These are phyloP conservation scores for Fusarium incarnatum DNA, from an alignment of 2,329 filamentous ascomycete genomes.

Conservation along the genomic window DNA sequence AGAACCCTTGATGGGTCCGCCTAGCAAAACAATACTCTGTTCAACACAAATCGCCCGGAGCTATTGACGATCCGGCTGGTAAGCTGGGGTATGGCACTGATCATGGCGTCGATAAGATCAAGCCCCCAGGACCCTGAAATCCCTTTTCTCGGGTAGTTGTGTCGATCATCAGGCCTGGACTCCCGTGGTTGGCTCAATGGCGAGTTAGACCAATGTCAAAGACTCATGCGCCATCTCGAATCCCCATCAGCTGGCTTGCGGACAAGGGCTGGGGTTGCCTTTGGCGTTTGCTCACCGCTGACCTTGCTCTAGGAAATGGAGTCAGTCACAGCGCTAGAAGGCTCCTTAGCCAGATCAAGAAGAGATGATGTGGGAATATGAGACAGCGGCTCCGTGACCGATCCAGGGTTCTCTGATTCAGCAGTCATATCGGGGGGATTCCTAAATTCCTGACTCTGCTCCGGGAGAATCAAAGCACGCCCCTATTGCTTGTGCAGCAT, in stretches of 20 bases:
- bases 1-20: background rate
- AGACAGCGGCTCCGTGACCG: slow-evolving; percentile 30
- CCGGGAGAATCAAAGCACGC: slow-evolving; percentile 25
- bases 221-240: slow-evolving; percentile 28
- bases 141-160: slow-evolving; percentile 18
- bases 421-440: slow-evolving; percentile 7
- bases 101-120: slow-evolving; percentile 34
- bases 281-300: slow-evolving; percentile 23
- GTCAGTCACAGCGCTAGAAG: slow-evolving; percentile 25
- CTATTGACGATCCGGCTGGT: slow-evolving; percentile 21
- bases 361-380: slow-evolving; percentile 17
- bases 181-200: slow-evolving; percentile 22
- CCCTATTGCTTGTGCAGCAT: slow-evolving; percentile 16
- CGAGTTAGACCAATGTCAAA: slow-evolving; percentile 18
- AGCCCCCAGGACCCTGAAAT: slow-evolving; percentile 38
- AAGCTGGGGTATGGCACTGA: slow-evolving; percentile 23
- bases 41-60: slow-evolving; percentile 9
- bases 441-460: slow-evolving; percentile 4
- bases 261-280: slow-evolving; percentile 1
- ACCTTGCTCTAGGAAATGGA: slow-evolving; percentile 5
- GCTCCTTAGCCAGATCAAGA: background rate
- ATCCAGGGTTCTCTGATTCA: slow-evolving; percentile 28
- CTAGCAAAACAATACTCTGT: background rate
- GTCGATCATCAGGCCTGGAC: slow-evolving; percentile 38
- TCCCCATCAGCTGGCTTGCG: slow-evolving; percentile 13